A percentile compares a stretch with the other conserved stretches of the same genome.
Evolutionary conservation across 2,329 filamentous ascomycete genomes (phyloP).

Genomic region (Nemania sp.): DNA sequence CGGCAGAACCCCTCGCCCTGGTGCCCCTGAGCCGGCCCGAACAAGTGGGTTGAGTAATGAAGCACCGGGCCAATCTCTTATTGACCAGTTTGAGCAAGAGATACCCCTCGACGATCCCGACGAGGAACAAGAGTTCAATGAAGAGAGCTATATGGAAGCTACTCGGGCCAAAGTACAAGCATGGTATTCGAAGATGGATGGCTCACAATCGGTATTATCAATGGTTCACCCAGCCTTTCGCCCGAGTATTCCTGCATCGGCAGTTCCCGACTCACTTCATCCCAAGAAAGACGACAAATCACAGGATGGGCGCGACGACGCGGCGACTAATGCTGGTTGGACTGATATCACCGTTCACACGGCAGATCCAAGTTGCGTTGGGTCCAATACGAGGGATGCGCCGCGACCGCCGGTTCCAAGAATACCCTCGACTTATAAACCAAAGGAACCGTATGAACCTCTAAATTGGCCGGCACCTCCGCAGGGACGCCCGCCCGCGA

Average conservation of each 20-base stretch:
- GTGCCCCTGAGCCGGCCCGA: conserved; percentile 13
- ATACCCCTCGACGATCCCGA: conserved; percentile 14
- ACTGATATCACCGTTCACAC: conserved; percentile 33
- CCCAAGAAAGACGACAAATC: conserved; percentile 16
- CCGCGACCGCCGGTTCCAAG: conserved; percentile 32
- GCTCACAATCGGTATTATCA: conserved; percentile 28
- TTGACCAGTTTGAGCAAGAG: conserved; percentile 24
- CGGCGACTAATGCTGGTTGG: conserved; percentile 23
- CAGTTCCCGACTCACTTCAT: conserved; percentile 26
- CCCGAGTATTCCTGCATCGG: conserved; percentile 24
- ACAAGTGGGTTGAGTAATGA: conserved; percentile 13
- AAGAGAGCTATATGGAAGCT: conserved; percentile 22
- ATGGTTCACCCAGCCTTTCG: conserved; percentile 35
- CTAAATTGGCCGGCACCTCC: conserved; percentile 26
- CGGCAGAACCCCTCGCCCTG: conserved; percentile 1
- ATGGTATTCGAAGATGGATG: conserved; percentile 31
- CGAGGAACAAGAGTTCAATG: conserved; percentile 19
- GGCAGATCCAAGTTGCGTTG: background rate
- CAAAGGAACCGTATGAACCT: background rate
- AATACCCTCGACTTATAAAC: conserved; percentile 25
- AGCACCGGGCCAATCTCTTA: conserved; percentile 20
- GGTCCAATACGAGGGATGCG: background rate
- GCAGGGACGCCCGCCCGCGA: too few relatives aligned
- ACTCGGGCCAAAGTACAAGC: conserved; percentile 29
- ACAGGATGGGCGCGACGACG: too few relatives aligned